Conservation (phyloP, 139 green algal species). For the Volvox reticuliferus region DNA sequence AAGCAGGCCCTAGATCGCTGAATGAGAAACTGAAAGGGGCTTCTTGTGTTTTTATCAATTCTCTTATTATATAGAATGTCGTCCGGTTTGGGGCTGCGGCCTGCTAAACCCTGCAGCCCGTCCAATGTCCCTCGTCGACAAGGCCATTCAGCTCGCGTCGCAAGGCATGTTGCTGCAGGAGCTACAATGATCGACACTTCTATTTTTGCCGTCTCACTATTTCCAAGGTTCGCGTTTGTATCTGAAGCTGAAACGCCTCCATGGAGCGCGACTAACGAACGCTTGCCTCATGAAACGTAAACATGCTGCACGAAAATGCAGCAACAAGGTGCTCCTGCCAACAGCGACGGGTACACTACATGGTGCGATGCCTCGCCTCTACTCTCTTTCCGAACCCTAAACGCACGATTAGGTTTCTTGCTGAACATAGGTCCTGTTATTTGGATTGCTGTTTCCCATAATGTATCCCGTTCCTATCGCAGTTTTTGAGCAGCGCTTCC, state of each 20-base stretch:
- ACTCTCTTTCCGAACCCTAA: background rate
- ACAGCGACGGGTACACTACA: background rate
- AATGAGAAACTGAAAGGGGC: too few species aligned
- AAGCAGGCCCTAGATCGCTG: too few species aligned
- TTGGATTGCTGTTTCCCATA: too few species aligned
- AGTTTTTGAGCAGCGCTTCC: slow-evolving; percentile 53
- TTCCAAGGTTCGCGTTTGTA: slow-evolving; percentile 7
- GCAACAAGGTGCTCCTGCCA: slow-evolving; percentile 6
- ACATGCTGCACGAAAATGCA: background rate
- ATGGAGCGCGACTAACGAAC: background rate
- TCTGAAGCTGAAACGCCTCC: background rate
- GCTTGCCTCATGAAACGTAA: background rate
- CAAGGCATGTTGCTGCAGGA: background rate
- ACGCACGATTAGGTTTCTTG: too few species aligned
- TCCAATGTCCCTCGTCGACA: background rate
- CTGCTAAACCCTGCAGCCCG: background rate
- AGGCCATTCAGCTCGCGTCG: background rate
- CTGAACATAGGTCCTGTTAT: too few species aligned
- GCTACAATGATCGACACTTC: slow-evolving; percentile 18
- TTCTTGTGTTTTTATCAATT: too few species aligned
- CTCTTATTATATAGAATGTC: too few species aligned
- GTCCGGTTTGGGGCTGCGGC: background rate
- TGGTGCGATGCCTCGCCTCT: background rate
- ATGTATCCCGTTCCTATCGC: background rate
- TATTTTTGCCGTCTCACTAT: slow-evolving; percentile 12